A percentile compares a stretch with the other conserved stretches of the same genome.
phyloP scores from a whole-genome alignment of 495 filamentous ascomycete genomes.

The Astrothelium subdiscretum region DNA sequence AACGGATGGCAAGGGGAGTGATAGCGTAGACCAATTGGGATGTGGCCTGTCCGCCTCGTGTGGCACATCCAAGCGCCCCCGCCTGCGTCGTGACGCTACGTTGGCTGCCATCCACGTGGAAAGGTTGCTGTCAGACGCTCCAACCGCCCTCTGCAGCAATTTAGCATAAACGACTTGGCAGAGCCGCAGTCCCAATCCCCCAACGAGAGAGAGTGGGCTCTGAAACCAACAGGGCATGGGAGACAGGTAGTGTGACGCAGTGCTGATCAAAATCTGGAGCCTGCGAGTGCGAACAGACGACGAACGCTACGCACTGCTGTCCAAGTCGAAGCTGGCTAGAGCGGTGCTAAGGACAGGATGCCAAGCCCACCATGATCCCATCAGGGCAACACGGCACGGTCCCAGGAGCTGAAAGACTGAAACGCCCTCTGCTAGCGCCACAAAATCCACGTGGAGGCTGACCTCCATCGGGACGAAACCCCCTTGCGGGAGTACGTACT shows the following conservation, averaged over 20 bases:
- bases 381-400: neutral
- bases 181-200: neutral
- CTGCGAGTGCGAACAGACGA: neutral
- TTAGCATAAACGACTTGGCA: neutral
- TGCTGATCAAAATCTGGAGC: neutral
- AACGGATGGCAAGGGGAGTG: neutral
- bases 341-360: neutral
- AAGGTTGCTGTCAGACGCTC: neutral
- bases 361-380: neutral
- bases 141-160: neutral
- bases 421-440: neutral
- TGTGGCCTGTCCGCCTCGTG: neutral
- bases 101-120: neutral
- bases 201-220: neutral
- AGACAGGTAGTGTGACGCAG: neutral
- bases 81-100: neutral
- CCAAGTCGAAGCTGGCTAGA: conserved; percentile 1
- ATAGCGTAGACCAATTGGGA: neutral
- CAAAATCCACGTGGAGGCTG: neutral
- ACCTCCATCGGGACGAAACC: neutral
- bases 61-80: neutral
- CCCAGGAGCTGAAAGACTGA: neutral
- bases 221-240: neutral
- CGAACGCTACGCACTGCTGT: neutral
- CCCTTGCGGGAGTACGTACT: neutral